These are phyloP conservation scores for Silene uniflora DNA, from an alignment of 148 eudicot species.

Conservation along the genomic window DNA sequence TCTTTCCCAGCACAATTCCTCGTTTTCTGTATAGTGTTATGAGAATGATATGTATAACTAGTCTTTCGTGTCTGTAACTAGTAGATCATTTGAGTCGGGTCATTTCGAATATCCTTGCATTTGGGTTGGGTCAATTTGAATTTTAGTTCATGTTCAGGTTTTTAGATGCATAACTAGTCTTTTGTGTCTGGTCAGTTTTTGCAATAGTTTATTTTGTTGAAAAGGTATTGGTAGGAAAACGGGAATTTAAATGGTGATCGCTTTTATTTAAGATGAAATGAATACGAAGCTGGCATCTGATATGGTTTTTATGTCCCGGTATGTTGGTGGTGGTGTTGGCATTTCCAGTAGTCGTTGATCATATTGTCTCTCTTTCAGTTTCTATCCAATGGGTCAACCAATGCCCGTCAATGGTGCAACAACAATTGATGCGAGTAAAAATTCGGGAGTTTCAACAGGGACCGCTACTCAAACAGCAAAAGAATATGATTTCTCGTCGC, in stretches of 20 bases:
- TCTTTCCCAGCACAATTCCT: background rate
- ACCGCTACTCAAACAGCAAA: conserved; percentile 46
- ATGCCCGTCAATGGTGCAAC: conserved; percentile 46
- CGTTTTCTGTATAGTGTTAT: background rate
- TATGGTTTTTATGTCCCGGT: no score
- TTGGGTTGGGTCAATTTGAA: no score
- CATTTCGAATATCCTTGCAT: no score
- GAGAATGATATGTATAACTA: no score
- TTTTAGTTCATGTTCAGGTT: no score
- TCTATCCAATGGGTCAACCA: conserved; percentile 47
- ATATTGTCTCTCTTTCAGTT: conserved; percentile 37
- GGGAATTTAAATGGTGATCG: background rate
- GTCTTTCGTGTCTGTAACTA: no score
- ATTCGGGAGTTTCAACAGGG: conserved; percentile 36
- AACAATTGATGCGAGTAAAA: conserved; percentile 39
- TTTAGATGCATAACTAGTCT: no score
- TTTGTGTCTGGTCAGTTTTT: no score
- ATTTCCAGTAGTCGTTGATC: background rate
- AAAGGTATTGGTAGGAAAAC: background rate
- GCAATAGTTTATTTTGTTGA: background rate
- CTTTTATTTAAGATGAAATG: no score
- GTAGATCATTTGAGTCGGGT: no score
- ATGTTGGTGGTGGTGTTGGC: background rate
- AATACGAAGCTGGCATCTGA: no score
- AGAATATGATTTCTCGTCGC: conserved; percentile 85